Evolutionary conservation across 192 early-diverging fungal species (phyloP).

Genomic region (Chytriomyces sp.): DNA sequence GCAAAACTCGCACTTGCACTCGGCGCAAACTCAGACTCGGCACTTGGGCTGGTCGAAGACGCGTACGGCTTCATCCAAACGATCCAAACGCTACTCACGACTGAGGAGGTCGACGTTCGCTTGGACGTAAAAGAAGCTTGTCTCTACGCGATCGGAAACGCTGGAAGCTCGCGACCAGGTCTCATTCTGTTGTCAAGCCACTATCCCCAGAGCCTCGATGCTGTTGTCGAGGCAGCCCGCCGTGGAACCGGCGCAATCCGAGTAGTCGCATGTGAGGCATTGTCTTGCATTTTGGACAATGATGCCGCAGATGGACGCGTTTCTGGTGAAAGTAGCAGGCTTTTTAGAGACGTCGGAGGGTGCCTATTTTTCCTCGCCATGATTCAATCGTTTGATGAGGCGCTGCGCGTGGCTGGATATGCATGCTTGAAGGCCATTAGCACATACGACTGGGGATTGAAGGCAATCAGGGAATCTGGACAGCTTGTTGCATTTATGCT

Average conservation of each 20-base stretch:
- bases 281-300: conserved; percentile 1
- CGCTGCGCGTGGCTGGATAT: conserved; percentile 24
- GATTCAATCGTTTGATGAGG: conserved; percentile 22
- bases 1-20: background rate
- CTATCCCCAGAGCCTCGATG: background rate
- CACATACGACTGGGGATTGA: conserved; percentile 26
- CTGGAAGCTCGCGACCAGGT: background rate
- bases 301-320: background rate
- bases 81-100: background rate
- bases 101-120: background rate
- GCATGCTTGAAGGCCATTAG: conserved; percentile 10
- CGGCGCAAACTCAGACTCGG: background rate
- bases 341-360: conserved; percentile 13
- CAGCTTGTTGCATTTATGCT: conserved; percentile 19
- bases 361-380: background rate
- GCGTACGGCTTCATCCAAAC: background rate
- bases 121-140: conserved; percentile 7
- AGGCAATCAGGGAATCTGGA: background rate
- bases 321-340: background rate
- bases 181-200: background rate
- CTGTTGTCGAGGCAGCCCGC: background rate
- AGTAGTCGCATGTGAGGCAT: conserved; percentile 4
- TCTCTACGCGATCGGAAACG: conserved; percentile 19
- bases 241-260: background rate
- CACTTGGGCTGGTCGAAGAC: background rate